These are phyloP conservation scores for Candida coquimbonensis DNA, from an alignment of 805 yeast genomes.

Conservation along the genomic window DNA sequence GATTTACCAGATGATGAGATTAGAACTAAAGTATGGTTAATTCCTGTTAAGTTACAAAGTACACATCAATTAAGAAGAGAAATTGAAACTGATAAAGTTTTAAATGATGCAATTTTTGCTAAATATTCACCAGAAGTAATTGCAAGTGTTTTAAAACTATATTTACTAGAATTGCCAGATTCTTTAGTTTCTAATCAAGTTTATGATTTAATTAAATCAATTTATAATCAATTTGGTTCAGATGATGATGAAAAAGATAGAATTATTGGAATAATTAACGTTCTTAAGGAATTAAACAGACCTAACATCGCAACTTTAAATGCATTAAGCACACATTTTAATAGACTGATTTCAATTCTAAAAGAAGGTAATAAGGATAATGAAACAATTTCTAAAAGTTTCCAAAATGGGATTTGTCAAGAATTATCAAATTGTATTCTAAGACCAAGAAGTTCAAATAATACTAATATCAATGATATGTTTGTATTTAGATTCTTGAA, in stretches of 20 bases:
- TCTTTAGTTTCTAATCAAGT: slow-evolving; percentile 59
- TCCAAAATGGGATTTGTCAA: slow-evolving; percentile 44
- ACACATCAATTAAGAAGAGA: slow-evolving; percentile 57
- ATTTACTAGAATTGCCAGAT: slow-evolving; percentile 73
- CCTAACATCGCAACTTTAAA: slow-evolving; percentile 73
- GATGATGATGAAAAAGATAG: slow-evolving; percentile 29
- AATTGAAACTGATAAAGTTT: slow-evolving; percentile 47
- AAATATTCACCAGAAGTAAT: slow-evolving; percentile 47
- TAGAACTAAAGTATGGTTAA: slow-evolving; percentile 62
- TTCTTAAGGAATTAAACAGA: slow-evolving; percentile 59
- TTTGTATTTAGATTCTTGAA: slow-evolving; percentile 50
- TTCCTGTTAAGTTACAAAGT: slow-evolving; percentile 51
- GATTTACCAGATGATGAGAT: slow-evolving; percentile 60
- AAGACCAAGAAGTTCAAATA: slow-evolving; percentile 42
- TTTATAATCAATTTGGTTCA: slow-evolving; percentile 48
- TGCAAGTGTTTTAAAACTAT: slow-evolving; percentile 64
- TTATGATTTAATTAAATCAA: slow-evolving; percentile 61
- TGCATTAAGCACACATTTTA: slow-evolving; percentile 71
- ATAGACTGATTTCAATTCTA: slow-evolving; percentile 50
- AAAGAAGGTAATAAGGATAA: slow-evolving; percentile 34
- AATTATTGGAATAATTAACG: slow-evolving; percentile 56
- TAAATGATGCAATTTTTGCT: slow-evolving; percentile 22
- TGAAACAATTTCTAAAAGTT: slow-evolving; percentile 27
- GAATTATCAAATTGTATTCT: slow-evolving; percentile 61
- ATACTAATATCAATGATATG: slow-evolving; percentile 46